These are phyloP conservation scores for Musa acuminata DNA, from an alignment of 176 grass and related monocot species.

Conservation along the genomic window DNA sequence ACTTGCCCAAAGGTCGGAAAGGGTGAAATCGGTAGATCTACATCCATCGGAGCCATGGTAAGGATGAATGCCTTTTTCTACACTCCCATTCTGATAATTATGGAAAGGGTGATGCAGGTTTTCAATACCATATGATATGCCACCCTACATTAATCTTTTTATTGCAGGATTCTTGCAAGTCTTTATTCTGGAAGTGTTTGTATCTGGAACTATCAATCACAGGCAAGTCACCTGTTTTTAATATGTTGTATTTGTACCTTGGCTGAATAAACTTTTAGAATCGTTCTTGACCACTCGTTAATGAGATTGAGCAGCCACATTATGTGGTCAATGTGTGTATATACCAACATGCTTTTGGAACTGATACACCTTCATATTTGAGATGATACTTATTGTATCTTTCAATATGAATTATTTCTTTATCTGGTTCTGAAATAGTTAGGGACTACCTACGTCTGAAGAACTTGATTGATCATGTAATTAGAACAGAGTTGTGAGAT, in stretches of 20 bases:
- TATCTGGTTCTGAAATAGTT: too few species aligned
- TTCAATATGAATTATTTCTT: too few species aligned
- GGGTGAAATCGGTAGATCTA: slow-evolving; percentile 96
- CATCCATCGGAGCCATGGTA: slow-evolving; percentile 97
- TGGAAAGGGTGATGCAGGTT: background rate
- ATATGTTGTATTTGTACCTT: background rate
- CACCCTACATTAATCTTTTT: background rate
- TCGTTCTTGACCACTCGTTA: background rate
- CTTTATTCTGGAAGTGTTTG: slow-evolving; percentile 93
- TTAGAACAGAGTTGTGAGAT: too few species aligned
- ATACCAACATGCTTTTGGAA: background rate
- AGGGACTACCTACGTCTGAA: too few species aligned
- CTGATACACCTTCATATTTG: too few species aligned
- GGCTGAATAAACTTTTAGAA: background rate
- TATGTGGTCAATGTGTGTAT: background rate
- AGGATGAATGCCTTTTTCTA: slow-evolving; percentile 17
- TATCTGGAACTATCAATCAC: slow-evolving; percentile 98
- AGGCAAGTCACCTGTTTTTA: slow-evolving; percentile 35
- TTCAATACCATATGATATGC: background rate
- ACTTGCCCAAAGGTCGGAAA: slow-evolving; percentile 83
- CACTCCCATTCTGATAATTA: background rate
- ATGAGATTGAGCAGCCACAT: background rate
- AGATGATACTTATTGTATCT: too few species aligned
- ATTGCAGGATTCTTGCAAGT: slow-evolving; percentile 78
- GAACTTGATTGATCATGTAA: too few species aligned